phyloP scores from a whole-genome alignment of 106 monocot species.

The Dendrobium officinale region DNA sequence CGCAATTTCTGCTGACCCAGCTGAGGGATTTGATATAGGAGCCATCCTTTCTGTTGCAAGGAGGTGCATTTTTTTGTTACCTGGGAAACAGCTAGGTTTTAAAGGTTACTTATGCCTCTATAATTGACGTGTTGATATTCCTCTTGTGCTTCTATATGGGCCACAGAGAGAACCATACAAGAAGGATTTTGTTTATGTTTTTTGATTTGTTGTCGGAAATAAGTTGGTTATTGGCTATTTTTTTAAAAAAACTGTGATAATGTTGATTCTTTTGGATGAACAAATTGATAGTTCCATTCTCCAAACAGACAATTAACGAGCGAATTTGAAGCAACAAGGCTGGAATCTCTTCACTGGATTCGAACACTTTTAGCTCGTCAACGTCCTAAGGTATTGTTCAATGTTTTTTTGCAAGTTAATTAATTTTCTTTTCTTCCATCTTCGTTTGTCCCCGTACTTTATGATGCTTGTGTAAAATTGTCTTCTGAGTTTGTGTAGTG shows the following conservation, averaged over 20 bases:
- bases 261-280: slow-evolving; percentile 2
- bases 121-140: slow-evolving; percentile 7
- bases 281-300: slow-evolving; percentile 4
- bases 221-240: background rate
- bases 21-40: slow-evolving; percentile 77
- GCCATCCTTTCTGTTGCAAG: slow-evolving; percentile 76
- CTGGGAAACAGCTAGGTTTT: slow-evolving; percentile 19
- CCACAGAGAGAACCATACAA: slow-evolving; percentile 8
- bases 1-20: slow-evolving; percentile 57
- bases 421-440: background rate
- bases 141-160: slow-evolving; percentile 12
- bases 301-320: slow-evolving; percentile 68
- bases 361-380: slow-evolving; percentile 50
- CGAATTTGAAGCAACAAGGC: slow-evolving; percentile 85
- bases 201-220: background rate
- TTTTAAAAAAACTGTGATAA: background rate
- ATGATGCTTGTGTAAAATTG: background rate
- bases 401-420: background rate
- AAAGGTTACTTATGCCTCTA: slow-evolving; percentile 25
- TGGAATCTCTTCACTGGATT: slow-evolving; percentile 89
- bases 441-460: background rate
- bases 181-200: background rate
- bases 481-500: background rate
- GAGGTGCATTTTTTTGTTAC: slow-evolving; percentile 46
- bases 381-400: slow-evolving; percentile 55